Evolutionary conservation across 257 asterid species (phyloP), one percentile per base, ranked within the genome.

Genomic region (Ehretia macrophylla): DNA sequence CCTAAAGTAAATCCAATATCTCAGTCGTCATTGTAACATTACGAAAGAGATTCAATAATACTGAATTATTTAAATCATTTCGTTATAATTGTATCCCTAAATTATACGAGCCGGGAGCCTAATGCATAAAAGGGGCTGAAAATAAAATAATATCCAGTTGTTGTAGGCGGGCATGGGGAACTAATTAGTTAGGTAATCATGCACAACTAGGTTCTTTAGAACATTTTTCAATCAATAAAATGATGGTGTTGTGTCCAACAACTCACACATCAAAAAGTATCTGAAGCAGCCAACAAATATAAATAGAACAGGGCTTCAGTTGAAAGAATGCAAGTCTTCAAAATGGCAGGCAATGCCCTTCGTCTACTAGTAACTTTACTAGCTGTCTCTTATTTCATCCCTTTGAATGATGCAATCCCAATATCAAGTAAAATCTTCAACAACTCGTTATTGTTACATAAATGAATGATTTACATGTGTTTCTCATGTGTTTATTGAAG

Each of bases 121-220:
- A 11, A 42, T 42, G 8, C 47, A 42, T 4, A 14, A 4, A 4
- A 42, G 1, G 4, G 8, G 8, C 47, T 2, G 54, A 14, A n/a
- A n/a, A n/a, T n/a, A n/a, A n/a, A n/a, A n/a, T n/a, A n/a, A n/a
- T n/a, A n/a, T n/a, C n/a, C n/a, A n/a, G n/a, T n/a, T n/a, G n/a
- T n/a, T n/a, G n/a, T n/a, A n/a, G n/a, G n/a, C n/a, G n/a, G n/a
- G n/a, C n/a, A n/a, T n/a, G n/a, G n/a, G n/a, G n/a, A n/a, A n/a
- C n/a, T n/a, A n/a, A n/a, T n/a, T n/a, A n/a, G 69, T 69, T 68
- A 39, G 72, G 65, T 50, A 64, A 54, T 20, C 49, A 56, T 64
- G 73, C 68, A 68, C 40, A 32, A 13, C 51, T 21, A 27, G 61
- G 56, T 14, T 47, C 5, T 32, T 38, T 62, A 50, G n/a, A 48